Evolutionary conservation across 169 alveolate species (phyloP).

Genomic region (Plasmodium chabaudi): DNA sequence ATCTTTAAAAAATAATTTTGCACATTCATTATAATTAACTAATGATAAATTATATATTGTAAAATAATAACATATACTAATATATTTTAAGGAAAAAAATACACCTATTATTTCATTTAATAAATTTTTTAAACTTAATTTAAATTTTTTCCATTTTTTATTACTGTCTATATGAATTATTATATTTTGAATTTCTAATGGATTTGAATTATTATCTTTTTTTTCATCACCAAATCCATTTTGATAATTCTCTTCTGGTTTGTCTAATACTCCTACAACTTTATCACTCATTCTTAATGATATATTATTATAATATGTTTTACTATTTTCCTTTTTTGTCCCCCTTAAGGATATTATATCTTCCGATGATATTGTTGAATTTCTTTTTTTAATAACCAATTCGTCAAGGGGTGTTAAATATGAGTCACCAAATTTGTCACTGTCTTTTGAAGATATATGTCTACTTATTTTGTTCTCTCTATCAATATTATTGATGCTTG

Average conservation of each 20-base stretch:
- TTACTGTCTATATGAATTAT: not conserved
- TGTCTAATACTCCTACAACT: not conserved
- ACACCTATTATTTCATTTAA: slow-evolving; percentile 11
- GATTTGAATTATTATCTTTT: not conserved
- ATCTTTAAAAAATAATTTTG: slow-evolving; percentile 63
- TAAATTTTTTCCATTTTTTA: not conserved
- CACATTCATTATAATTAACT: slow-evolving; percentile 74
- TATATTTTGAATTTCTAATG: not conserved
- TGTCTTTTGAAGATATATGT: too few species aligned
- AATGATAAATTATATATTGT: slow-evolving; percentile 63
- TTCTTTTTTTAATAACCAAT: too few species aligned
- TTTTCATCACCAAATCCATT: not conserved
- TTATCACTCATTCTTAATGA: too few species aligned
- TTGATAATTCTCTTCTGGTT: not conserved
- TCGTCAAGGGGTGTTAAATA: too few species aligned
- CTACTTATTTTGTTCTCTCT: too few species aligned
- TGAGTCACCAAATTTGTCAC: too few species aligned
- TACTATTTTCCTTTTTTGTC: too few species aligned
- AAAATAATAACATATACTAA: slow-evolving; percentile 70
- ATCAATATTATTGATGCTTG: too few species aligned
- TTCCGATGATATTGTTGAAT: too few species aligned
- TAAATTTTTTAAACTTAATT: not conserved
- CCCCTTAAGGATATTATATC: too few species aligned
- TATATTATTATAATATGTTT: too few species aligned
- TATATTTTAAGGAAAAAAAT: slow-evolving; percentile 44